Percentiles rank a stretch among this genome's conserved stretches.
Evolutionary conservation across 345 rosid species (phyloP).

Genomic region (Eucalyptus polybractea): DNA sequence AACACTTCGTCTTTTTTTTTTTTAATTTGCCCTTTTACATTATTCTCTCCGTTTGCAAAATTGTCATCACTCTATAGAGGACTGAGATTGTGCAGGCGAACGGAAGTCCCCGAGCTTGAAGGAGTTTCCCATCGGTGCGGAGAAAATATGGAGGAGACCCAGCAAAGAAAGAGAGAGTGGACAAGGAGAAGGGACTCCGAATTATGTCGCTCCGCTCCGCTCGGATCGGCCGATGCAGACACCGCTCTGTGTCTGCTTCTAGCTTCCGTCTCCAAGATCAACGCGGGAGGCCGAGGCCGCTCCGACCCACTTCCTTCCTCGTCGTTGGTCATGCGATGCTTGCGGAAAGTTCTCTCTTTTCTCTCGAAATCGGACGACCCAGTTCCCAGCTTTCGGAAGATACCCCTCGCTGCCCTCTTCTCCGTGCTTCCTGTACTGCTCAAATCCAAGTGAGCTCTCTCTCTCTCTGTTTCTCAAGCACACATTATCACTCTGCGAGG

Average conservation of each 20-base stretch:
- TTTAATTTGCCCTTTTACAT: too few relatives aligned
- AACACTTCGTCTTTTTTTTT: too few relatives aligned
- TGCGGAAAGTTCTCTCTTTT: slow-evolving; percentile 3
- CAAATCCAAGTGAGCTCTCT: slow-evolving; percentile 9
- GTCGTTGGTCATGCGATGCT: slow-evolving; percentile 9
- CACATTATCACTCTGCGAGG: background rate
- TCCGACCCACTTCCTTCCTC: background rate
- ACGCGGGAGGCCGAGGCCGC: background rate
- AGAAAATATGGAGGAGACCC: background rate
- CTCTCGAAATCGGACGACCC: background rate
- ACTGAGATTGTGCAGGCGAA: background rate
- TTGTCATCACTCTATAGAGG: background rate
- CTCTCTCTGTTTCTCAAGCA: background rate
- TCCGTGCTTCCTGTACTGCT: slow-evolving; percentile 32
- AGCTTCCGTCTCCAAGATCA: slow-evolving; percentile 6
- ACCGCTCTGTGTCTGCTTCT: slow-evolving; percentile 16
- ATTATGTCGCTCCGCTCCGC: background rate
- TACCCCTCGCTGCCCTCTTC: slow-evolving; percentile 9
- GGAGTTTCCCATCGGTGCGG: background rate
- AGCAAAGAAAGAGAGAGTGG: background rate
- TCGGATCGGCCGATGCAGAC: background rate
- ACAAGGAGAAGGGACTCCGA: background rate
- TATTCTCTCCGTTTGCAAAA: background rate
- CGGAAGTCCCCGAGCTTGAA: background rate
- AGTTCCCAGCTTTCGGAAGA: background rate